phyloP scores from a whole-genome alignment of 164 flowering plant species.

The Tinospora cordifolia region DNA sequence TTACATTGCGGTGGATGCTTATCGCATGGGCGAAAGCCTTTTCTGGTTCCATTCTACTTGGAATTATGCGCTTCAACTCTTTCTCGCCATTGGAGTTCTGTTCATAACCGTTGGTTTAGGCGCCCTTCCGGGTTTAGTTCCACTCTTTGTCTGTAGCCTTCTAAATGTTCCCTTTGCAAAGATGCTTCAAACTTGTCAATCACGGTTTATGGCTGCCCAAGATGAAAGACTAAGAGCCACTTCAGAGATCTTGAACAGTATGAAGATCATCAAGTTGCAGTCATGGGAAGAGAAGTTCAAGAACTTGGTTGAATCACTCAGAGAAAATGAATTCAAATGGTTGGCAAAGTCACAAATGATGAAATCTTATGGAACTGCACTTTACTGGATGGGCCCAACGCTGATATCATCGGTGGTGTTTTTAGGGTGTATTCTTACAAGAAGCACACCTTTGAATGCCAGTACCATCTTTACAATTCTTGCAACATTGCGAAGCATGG shows the following conservation, averaged over 20 bases:
- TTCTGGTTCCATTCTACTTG: slow-evolving; percentile 72
- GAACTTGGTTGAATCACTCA: slow-evolving; percentile 35
- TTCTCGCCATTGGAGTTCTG: slow-evolving; percentile 43
- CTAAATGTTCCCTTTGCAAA: slow-evolving; percentile 71
- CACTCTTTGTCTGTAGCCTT: slow-evolving; percentile 46
- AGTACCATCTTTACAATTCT: slow-evolving; percentile 70
- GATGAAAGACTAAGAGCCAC: slow-evolving; percentile 63
- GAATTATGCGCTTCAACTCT: slow-evolving; percentile 42
- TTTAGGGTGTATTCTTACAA: slow-evolving; percentile 42
- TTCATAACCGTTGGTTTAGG: slow-evolving; percentile 53
- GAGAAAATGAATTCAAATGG: slow-evolving; percentile 64
- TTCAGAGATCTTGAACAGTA: slow-evolving; percentile 73
- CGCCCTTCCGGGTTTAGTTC: slow-evolving; percentile 58
- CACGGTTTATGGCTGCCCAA: slow-evolving; percentile 53
- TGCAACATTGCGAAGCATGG: slow-evolving; percentile 51
- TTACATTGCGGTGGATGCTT: slow-evolving; percentile 82
- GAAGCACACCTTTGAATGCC: slow-evolving; percentile 54
- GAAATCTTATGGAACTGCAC: slow-evolving; percentile 33
- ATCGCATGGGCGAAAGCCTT: slow-evolving; percentile 66
- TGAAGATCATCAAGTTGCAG: slow-evolving; percentile 81
- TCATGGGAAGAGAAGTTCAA: slow-evolving; percentile 89
- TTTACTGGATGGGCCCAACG: slow-evolving; percentile 83
- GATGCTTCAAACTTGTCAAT: slow-evolving; percentile 44
- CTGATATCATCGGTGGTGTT: slow-evolving; percentile 59
- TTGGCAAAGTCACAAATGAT: slow-evolving; percentile 35